Evolutionary conservation across 768 basidiomycete species (phyloP).

Genomic region (Auricularia sp.): DNA sequence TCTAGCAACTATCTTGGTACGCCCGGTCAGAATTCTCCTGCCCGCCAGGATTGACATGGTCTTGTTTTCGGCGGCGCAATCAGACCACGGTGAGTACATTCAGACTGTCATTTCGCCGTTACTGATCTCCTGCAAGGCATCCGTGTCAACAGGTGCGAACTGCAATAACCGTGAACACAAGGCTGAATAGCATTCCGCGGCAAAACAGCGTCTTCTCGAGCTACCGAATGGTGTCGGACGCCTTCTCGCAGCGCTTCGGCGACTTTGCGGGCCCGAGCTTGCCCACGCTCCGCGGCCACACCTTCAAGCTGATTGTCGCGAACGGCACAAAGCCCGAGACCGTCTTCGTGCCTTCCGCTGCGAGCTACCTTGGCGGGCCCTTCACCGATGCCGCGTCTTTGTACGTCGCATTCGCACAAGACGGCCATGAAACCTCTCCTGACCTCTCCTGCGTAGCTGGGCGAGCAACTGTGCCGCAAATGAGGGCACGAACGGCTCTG

Average conservation of each 20-base stretch:
- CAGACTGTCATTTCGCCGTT: background rate
- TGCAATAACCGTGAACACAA: background rate
- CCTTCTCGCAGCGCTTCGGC: conserved; percentile 48
- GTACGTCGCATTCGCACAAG: conserved; percentile 25
- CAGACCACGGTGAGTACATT: background rate
- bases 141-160: conserved; percentile 36
- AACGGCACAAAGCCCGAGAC: conserved; percentile 39
- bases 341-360: conserved; percentile 42
- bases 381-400: conserved; percentile 45
- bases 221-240: conserved; percentile 36
- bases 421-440: background rate
- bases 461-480: conserved; percentile 46
- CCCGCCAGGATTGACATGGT: background rate
- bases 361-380: conserved; percentile 32
- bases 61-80: background rate
- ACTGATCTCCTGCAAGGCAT: conserved; percentile 31
- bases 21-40: background rate
- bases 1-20: conserved; percentile 51
- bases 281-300: conserved; percentile 36
- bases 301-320: conserved; percentile 35
- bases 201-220: conserved; percentile 39
- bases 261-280: conserved; percentile 44
- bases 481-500: conserved; percentile 39
- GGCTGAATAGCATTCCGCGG: background rate
- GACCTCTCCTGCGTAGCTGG: conserved; percentile 33